Base-by-base conservation (phyloP, 768 basidiomycete genomes). In the Suillus plorans region DNA sequence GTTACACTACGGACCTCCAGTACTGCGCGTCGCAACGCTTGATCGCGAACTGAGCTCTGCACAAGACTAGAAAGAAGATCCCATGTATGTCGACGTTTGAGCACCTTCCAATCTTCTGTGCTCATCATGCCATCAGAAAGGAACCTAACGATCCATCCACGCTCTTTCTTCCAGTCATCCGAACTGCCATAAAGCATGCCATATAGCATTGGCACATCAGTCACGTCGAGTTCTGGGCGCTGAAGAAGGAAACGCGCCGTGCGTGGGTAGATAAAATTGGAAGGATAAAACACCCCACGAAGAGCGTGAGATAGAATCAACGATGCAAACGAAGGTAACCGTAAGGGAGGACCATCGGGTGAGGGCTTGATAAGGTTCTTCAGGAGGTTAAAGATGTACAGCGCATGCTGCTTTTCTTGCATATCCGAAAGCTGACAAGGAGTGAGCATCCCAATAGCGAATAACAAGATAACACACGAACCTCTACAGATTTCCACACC, bases 181-280 rank as follows among this genome's bases (percentile, higher is more conserved):
- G 81, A 78, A 25, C 82, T 83, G 69, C 91, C 93, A 73, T 94
- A 97, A 4, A 98, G 80, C 87, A 97, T 89, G 13, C 81, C 81
- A 71, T 93, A 98, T 5, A 99, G 77, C 88, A 98, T 88, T 0
- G 97, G 97, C 0, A 98, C 92, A 71, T 98, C 96, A 1, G 78
- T 80, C 1, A 79, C 78, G 70, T 98, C 96, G 8, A 98, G 78
- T 62, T 87, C 84, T 0, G 94, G 89, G 2, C 97, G 87, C 75
- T 97, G 95, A 0, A 99, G 84, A 6, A 99, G 84, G 82, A 97
- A 98, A 5, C 91, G 85, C 1, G 92, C 88, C 0, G 90, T 91
- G 18, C 90, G 78, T 0, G 96, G 94, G 72, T 97, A 99, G 52
- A 93, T 88, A 75, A 94, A 92, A 60, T 90, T 89, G 2, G 92